A percentile compares a stretch with the other conserved stretches of the same genome.
These are phyloP conservation scores for Monosporozyma unispora DNA, from an alignment of 805 yeast species.

Conservation along the genomic window DNA sequence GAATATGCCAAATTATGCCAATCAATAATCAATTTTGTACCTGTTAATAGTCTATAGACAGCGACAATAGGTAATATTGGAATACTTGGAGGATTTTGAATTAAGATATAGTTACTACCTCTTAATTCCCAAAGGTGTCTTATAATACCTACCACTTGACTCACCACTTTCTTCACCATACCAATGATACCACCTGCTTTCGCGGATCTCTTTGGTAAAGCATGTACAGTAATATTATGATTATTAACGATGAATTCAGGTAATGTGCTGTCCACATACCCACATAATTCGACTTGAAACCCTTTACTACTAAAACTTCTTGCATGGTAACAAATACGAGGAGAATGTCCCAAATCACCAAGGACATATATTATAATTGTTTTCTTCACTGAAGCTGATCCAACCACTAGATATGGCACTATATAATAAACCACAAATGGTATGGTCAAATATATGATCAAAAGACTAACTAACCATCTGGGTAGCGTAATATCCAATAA, in stretches of 20 bases:
- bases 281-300: conserved; percentile 73
- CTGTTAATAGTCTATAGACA: conserved; percentile 40
- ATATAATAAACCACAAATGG: conserved; percentile 29
- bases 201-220: conserved; percentile 14
- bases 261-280: conserved; percentile 56
- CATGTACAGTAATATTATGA: conserved; percentile 42
- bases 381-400: conserved; percentile 32
- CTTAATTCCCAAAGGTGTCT: conserved; percentile 43
- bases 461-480: conserved; percentile 11
- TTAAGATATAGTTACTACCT: conserved; percentile 58
- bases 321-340: conserved; percentile 90
- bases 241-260: conserved; percentile 45
- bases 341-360: conserved; percentile 93
- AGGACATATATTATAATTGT: conserved; percentile 72
- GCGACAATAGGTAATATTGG: conserved; percentile 67
- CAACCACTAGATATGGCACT: conserved; percentile 31
- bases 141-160: conserved; percentile 44
- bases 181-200: background rate
- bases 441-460: conserved; percentile 36
- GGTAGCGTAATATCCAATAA: background rate
- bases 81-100: conserved; percentile 89
- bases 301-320: conserved; percentile 59
- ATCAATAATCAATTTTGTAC: conserved; percentile 66
- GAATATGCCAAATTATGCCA: conserved; percentile 95
- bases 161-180: conserved; percentile 41